These are phyloP conservation scores for Corinectria fuckeliana DNA, from an alignment of 2,329 filamentous ascomycete species.

Conservation along the genomic window DNA sequence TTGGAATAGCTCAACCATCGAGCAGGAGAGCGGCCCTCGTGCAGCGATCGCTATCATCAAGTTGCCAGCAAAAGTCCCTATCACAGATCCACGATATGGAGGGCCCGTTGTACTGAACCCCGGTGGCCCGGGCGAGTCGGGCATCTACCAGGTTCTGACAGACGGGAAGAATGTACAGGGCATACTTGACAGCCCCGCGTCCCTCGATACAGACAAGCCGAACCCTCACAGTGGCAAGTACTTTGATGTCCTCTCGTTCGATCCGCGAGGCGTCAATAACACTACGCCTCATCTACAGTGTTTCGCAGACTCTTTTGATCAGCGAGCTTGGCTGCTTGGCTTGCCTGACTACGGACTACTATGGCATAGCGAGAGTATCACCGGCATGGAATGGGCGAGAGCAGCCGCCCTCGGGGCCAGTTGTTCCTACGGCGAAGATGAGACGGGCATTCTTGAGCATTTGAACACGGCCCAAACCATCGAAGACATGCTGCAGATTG, in stretches of 20 bases:
- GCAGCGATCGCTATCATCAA: slow-evolving; percentile 21
- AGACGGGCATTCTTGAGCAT: slow-evolving; percentile 40
- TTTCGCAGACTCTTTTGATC: slow-evolving; percentile 9
- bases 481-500: slow-evolving; percentile 56
- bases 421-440: slow-evolving; percentile 26
- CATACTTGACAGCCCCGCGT: slow-evolving; percentile 6
- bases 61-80: slow-evolving; percentile 21
- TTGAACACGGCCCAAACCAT: slow-evolving; percentile 54
- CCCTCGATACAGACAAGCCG: background rate
- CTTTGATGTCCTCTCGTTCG: slow-evolving; percentile 50
- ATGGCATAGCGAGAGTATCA: slow-evolving; percentile 20
- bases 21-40: slow-evolving; percentile 1
- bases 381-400: slow-evolving; percentile 33
- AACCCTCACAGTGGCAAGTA: slow-evolving; percentile 24
- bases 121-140: slow-evolving; percentile 25
- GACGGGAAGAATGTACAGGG: slow-evolving; percentile 16
- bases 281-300: slow-evolving; percentile 40
- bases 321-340: slow-evolving; percentile 20
- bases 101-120: slow-evolving; percentile 21
- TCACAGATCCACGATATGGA: slow-evolving; percentile 23
- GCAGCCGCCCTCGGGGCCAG: slow-evolving; percentile 28
- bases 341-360: slow-evolving; percentile 18
- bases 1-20: slow-evolving; percentile 13
- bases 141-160: slow-evolving; percentile 17
- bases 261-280: slow-evolving; percentile 50